Evolutionary conservation across 1,284 basidiomycete genomes (phyloP), one percentile per base, ranked within the genome.

Genomic region (Malassezia yamatoensis): DNA sequence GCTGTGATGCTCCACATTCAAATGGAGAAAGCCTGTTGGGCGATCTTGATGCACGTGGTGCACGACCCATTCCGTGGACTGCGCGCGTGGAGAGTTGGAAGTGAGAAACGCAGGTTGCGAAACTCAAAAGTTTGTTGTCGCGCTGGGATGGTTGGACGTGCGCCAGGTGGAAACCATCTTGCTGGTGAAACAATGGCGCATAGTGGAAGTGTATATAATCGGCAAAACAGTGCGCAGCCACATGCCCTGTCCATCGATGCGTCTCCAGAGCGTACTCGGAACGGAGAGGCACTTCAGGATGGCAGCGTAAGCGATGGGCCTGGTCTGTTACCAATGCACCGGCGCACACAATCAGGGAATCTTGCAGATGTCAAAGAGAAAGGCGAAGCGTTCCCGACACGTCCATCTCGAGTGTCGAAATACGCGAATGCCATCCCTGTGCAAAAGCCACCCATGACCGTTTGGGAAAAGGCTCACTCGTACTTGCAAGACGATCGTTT

Each of bases 401-500:
- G 43, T 34, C 16, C 43, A 34, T 45, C 43, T 35, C 47, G 38
- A 5, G 29, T 51, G n/a, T 46, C 49, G 55, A 62, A 62, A 42
- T 74, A 71, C 43, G 71, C 65, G 2, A 65, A 63, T 41, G 58
- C 70, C 29, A 70, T 74, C 16, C 71, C 71, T 16, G 64, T 63
- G 11, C 57, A 68, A 37, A 55, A 53, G 36, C 65, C 70, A 29
- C 63, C 64, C n/a, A 46, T 44, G 36, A 38, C 62, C 29, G 59
- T 62, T 15, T 34, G 59, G n/a, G 65, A 71, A 9, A 51, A 58
- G 34, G 5, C 63, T 21, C 15, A 24, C 9, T 47, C 54, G 47
- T 59, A 61, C 6, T 44, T 60, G 37, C 51, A 58, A n/a, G 59
- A 67, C 39, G 69, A 72, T 36, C 59, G 61, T 44, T 57, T 64